These are phyloP conservation scores for Acanthamoeba healyi DNA, from an alignment of 208 protist species.

Conservation along the genomic window DNA sequence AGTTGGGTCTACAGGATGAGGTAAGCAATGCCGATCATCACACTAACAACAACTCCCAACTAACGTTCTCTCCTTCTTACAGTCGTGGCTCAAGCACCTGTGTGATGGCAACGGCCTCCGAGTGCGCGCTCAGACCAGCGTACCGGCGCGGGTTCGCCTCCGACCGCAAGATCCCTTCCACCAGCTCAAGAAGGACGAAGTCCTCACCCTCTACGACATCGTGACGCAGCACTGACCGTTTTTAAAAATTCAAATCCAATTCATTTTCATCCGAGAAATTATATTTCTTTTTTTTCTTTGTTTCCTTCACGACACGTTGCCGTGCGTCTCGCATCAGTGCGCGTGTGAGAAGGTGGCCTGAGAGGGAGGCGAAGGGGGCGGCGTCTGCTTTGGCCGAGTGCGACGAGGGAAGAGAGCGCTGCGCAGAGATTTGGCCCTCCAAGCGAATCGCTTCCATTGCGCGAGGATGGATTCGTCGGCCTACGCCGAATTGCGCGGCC, in stretches of 20 bases:
- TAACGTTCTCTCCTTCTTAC: not conserved
- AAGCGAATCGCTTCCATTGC: not conserved
- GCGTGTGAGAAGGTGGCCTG: too few species aligned
- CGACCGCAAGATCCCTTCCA: not conserved
- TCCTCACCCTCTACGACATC: constrained; percentile 51
- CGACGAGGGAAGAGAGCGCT: too few species aligned
- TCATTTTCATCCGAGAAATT: not conserved
- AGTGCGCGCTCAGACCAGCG: not conserved
- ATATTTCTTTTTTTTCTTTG: not conserved
- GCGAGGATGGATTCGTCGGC: constrained; percentile 18
- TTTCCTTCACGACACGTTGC: not conserved
- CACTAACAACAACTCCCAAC: not conserved
- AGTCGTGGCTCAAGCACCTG: not conserved
- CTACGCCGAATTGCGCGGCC: not conserved
- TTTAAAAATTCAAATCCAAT: not conserved
- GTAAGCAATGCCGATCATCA: not conserved
- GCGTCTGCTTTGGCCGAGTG: too few species aligned
- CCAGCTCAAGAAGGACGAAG: not conserved
- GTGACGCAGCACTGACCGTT: not conserved
- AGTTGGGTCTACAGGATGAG: not conserved
- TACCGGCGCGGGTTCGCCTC: not conserved
- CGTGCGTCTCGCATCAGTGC: too few species aligned
- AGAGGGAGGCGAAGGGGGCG: too few species aligned
- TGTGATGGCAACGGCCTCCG: not conserved
- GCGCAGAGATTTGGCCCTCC: too few species aligned